Base-by-base conservation (phyloP, 2,329 filamentous ascomycete genomes). In the Aspergillus quadrilineatus region DNA sequence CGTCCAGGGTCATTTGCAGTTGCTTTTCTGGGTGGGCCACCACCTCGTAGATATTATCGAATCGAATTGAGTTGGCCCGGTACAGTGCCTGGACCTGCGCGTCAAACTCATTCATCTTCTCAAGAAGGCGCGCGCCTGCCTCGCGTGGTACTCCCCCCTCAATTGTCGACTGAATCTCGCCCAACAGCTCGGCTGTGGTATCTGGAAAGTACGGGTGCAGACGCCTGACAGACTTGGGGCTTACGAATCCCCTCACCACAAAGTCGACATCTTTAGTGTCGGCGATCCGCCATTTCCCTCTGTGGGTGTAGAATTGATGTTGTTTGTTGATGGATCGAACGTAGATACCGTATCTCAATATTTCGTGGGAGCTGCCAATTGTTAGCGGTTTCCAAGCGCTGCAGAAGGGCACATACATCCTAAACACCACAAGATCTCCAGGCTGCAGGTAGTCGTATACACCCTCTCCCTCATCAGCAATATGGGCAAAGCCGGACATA, bases 201-300 rank as follows among this genome's bases (percentile, higher is more conserved):
- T 69, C 65, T 0, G 84, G 84, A 3, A 86, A 71, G 65, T 81
- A 80, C 4, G 79, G 77, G 8, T 80, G 56, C 3, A 86, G 65
- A 1, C 77, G 73, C 10, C 77, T 64, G 3, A 86, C 60, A 28
- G 79, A 60, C 29, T 76, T 68, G 1, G 70, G 71, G 29, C 78
- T 69, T 8, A 81, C 74, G 61, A 81, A 83, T 26, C 72, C 70
- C 47, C 80, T 77, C 9, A 84, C 71, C 8, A 78, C 73, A 63
- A 80, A 84, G 45, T 78, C 75, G 6, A 83, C 67, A 32, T 70
- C 65, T 17, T 63, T 67, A 4, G 75, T 65, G 6, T 61, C 63
- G 34, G 68, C 69, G 17, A 76, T 65, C 4, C 76, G 69, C 76
- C 76, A 78, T 62, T 77, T 76, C 6, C 76, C 76, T 56, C 71